phyloP scores from a whole-genome alignment of 805 yeast genomes.

The Metschnikowia aberdeeniae region DNA sequence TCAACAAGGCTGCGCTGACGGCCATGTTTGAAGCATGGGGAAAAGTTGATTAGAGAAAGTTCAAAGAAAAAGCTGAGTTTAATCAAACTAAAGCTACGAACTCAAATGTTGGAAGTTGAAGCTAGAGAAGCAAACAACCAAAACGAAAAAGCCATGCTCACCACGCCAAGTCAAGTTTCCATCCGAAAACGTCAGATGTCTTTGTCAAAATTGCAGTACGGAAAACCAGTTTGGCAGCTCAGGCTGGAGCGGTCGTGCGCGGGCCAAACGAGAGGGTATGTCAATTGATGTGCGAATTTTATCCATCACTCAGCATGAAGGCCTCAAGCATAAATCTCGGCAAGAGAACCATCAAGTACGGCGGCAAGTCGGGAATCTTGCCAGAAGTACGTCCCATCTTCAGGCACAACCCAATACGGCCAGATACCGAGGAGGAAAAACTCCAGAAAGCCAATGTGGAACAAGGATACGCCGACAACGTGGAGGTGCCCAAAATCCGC shows the following conservation, averaged over 20 bases:
- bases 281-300: conserved; percentile 1
- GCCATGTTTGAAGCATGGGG: conserved; percentile 61
- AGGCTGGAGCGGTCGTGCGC: not conserved
- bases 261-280: not conserved
- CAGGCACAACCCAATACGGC: conserved; percentile 56
- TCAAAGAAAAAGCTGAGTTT: too few species aligned
- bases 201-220: not conserved
- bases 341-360: conserved; percentile 47
- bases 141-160: too few species aligned
- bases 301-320: conserved; percentile 9
- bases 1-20: conserved; percentile 49
- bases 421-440: conserved; percentile 39
- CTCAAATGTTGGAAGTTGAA: too few species aligned
- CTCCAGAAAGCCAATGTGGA: conserved; percentile 44
- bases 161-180: too few species aligned
- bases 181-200: not conserved
- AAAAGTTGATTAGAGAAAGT: too few species aligned
- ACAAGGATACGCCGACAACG: conserved; percentile 68
- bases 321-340: conserved; percentile 34
- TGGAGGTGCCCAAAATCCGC: conserved; percentile 59
- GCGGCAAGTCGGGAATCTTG: conserved; percentile 75
- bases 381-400: conserved; percentile 76
- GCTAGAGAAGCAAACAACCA: too few species aligned
- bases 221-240: not conserved
- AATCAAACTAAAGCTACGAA: too few species aligned